Conservation (phyloP, 306 rosid genomes). For the Quercus bicolor region DNA sequence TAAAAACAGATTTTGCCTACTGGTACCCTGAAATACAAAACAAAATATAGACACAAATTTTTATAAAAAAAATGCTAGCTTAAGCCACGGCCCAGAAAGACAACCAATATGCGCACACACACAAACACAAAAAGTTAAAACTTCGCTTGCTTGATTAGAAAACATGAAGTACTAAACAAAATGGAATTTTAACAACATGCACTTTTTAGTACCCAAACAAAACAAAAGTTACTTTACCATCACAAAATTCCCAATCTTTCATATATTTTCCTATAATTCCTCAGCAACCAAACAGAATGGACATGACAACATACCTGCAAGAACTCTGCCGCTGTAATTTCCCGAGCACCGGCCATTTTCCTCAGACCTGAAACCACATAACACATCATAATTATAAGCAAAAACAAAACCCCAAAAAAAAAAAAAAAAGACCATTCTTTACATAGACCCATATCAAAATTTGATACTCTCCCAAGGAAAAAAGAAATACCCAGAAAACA, state of each 20-base stretch:
- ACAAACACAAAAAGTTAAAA: background rate
- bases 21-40: slow-evolving; percentile 46
- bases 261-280: background rate
- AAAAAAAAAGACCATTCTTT: background rate
- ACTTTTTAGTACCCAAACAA: background rate
- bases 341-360: slow-evolving; percentile 43
- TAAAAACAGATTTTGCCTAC: slow-evolving; percentile 39
- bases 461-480: background rate
- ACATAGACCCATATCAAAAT: background rate
- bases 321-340: slow-evolving; percentile 53
- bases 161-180: background rate
- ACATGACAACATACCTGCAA: slow-evolving; percentile 35
- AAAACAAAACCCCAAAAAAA: no score
- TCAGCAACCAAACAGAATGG: background rate
- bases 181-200: background rate
- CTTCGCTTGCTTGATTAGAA: background rate
- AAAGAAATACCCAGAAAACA: background rate
- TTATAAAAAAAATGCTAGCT: background rate
- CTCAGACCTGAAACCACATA: slow-evolving; percentile 6
- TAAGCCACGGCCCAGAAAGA: background rate
- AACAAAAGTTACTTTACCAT: background rate
- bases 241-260: background rate
- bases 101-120: background rate
- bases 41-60: background rate
- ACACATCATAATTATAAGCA: background rate